Base-by-base conservation (phyloP, 1,284 basidiomycete genomes). In the Phellinidium pouzarii region DNA sequence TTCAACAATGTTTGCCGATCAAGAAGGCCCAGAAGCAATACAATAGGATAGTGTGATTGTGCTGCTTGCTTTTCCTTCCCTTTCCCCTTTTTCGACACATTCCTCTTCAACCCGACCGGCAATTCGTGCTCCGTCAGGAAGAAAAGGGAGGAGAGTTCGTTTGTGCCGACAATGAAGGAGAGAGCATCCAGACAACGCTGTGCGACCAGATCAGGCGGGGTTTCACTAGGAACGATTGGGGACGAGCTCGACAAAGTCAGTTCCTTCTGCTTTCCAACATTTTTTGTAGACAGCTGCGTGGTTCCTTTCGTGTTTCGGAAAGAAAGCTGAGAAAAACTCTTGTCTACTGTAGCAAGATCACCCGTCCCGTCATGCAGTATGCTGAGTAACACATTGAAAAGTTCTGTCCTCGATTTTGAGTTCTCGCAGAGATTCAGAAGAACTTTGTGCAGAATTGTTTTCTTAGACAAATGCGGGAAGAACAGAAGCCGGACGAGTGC, bases 351-450 rank as follows among this genome's bases (percentile, higher is more conserved):
- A 3, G 87, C 84, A 8, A 95, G 77, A 66, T 98, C 96, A 11
- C 89, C 91, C 1, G 93, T 90, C 14, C 95, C 95, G 61, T 97
- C 96, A 66, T 97, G 92, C 3, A 99, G 74, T 56, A 99, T 92
- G 58, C 83, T 87, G 9, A 99, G 76, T 17, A 99, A 78, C 25
- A 97, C 78, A 64, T 93, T 94, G 72, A 99, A 89, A 25, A 99
- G 76, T 61, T 99, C 96, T 2, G 82, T 83, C 19, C 95, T 81
- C 1, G 94, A 95, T 65, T 89, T 92, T 2, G 82, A 75, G 66
- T 99, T 99, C 71, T 99, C 94, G 68, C 94, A 98, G 3, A 99
- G 76, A 65, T 99, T 95, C 58, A 91, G 86, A 25, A 99, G 81
- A 1, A 98, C 88, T 65, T 90, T 89, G 69, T 93, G 90, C 19